Evolutionary conservation across 2,329 filamentous ascomycete genomes (phyloP).

Genomic region (Rutstroemia sp.): DNA sequence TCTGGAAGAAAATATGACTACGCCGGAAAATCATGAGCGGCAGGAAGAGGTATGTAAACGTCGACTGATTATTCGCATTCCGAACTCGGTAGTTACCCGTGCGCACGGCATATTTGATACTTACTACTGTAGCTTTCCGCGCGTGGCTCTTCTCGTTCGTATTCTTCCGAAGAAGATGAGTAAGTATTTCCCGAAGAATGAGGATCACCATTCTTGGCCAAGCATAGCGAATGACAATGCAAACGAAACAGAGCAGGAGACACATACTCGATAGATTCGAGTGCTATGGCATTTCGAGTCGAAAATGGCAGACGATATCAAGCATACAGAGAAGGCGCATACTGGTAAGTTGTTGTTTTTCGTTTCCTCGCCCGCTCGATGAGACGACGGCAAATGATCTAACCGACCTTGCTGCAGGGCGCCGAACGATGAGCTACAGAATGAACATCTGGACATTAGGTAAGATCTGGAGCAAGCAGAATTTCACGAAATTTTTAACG

Average conservation of each 20-base stretch:
- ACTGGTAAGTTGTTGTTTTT: constrained; percentile 17
- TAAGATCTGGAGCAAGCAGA: constrained; percentile 1
- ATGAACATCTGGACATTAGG: constrained; percentile 24
- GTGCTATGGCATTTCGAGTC: constrained; percentile 23
- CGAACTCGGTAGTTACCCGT: neutral
- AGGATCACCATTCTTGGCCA: neutral
- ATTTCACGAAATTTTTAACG: neutral
- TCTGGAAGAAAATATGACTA: neutral
- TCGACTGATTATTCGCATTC: neutral
- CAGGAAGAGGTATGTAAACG: neutral
- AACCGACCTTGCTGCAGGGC: constrained; percentile 14
- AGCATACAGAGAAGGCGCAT: constrained; percentile 36
- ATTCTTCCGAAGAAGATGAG: constrained; percentile 4
- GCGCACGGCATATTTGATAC: neutral
- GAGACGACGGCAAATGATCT: neutral
- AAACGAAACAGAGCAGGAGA: constrained; percentile 11
- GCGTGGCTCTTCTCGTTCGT: neutral
- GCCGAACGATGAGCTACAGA: constrained; percentile 27
- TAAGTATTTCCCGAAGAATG: neutral
- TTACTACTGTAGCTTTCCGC: neutral
- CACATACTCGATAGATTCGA: constrained; percentile 30
- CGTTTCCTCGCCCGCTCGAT: neutral
- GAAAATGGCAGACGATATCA: constrained; percentile 46
- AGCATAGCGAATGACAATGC: neutral
- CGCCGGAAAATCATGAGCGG: neutral